phyloP scores from a whole-genome alignment of 305 asterid species.

The Fraxinus dipetala region DNA sequence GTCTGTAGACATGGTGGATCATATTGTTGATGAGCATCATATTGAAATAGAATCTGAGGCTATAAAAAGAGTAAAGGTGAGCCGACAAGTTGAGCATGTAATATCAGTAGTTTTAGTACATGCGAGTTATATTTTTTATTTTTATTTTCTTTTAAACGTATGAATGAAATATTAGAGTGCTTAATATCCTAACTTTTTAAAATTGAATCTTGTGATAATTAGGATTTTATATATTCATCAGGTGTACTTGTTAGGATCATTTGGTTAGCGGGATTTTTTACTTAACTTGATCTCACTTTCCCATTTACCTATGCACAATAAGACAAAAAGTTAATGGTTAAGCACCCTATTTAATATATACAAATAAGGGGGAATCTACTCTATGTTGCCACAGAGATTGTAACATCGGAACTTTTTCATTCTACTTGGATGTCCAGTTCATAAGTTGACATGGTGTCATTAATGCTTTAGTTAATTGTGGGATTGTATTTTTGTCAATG shows the following conservation, averaged over 20 bases:
- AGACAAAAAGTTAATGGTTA: neutral
- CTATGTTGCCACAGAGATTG: neutral
- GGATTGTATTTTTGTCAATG: neutral
- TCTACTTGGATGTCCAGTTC: neutral
- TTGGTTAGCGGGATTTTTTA: neutral
- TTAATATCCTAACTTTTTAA: neutral
- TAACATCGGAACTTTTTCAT: neutral
- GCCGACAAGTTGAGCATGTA: constrained; percentile 8
- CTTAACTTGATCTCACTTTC: neutral
- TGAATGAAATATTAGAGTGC: neutral
- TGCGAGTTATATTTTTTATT: neutral
- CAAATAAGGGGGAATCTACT: neutral
- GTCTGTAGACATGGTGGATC: constrained; percentile 79
- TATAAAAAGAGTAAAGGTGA: constrained; percentile 67
- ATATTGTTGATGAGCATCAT: constrained; percentile 68
- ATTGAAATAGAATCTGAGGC: constrained; percentile 64
- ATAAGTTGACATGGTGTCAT: neutral
- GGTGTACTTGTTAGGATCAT: neutral
- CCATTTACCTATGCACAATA: neutral
- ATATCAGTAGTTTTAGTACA: neutral
- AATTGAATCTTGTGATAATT: neutral
- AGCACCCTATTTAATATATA: neutral
- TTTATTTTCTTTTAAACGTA: neutral
- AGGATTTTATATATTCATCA: neutral
- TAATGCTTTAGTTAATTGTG: neutral